Evolutionary conservation across 1,284 basidiomycete genomes (phyloP).

Genomic region (Heliocybe sulcata): DNA sequence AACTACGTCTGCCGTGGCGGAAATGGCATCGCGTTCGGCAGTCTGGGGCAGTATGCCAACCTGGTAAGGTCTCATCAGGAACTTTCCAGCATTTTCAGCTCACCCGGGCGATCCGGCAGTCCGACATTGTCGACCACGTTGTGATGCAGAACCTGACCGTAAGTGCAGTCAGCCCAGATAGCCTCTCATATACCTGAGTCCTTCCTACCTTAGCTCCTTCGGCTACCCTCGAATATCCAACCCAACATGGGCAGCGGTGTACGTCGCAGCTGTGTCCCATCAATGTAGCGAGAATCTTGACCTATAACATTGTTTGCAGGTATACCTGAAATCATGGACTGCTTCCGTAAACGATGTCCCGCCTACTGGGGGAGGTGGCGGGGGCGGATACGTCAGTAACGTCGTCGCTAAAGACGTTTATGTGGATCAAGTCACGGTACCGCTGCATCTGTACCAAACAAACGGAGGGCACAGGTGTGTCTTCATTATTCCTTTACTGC

Average conservation of each 20-base stretch:
- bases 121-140: slow-evolving; percentile 53
- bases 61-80: slow-evolving; percentile 24
- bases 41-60: slow-evolving; percentile 52
- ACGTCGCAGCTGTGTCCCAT: slow-evolving; percentile 9
- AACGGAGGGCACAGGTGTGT: slow-evolving; percentile 44
- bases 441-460: slow-evolving; percentile 45
- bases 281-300: slow-evolving; percentile 2
- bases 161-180: slow-evolving; percentile 3
- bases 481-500: not conserved
- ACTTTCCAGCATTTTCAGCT: slow-evolving; percentile 3
- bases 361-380: slow-evolving; percentile 59
- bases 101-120: slow-evolving; percentile 19
- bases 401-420: slow-evolving; percentile 38
- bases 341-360: slow-evolving; percentile 46
- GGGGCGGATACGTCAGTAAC: slow-evolving; percentile 43
- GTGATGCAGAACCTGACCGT: slow-evolving; percentile 43
- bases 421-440: slow-evolving; percentile 37
- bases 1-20: slow-evolving; percentile 56
- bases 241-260: slow-evolving; percentile 49
- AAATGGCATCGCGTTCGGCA: slow-evolving; percentile 59
- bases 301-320: slow-evolving; percentile 22
- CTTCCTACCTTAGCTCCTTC: slow-evolving; percentile 14
- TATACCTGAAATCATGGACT: slow-evolving; percentile 63
- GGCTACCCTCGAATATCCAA: slow-evolving; percentile 39
- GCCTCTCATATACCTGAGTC: not conserved